These are phyloP conservation scores for Ciborinia camelliae DNA, from an alignment of 2,329 filamentous ascomycete genomes.

Conservation along the genomic window DNA sequence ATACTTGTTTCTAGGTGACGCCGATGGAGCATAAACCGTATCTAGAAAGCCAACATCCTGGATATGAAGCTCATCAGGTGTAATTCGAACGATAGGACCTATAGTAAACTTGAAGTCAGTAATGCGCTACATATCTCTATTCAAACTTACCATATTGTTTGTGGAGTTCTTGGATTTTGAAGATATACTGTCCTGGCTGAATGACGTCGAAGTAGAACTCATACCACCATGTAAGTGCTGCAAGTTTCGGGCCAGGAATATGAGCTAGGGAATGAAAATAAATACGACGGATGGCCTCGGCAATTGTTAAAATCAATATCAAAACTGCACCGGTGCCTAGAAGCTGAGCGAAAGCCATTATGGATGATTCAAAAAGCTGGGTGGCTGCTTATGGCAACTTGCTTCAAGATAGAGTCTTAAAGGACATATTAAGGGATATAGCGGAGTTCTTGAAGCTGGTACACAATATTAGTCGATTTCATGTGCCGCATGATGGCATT, in stretches of 20 bases:
- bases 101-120: not conserved
- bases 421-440: too few relatives aligned
- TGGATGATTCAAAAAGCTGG: too few relatives aligned
- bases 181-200: conserved; percentile 42
- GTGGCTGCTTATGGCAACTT: too few relatives aligned
- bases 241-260: not conserved
- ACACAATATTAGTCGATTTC: too few relatives aligned
- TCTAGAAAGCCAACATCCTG: conserved; percentile 40
- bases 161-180: conserved; percentile 44
- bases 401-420: too few relatives aligned
- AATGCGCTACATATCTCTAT: not conserved
- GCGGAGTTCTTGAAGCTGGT: too few relatives aligned
- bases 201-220: conserved; percentile 44
- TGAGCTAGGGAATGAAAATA: not conserved
- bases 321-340: not conserved
- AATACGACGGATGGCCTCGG: not conserved
- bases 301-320: not conserved
- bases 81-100: conserved; percentile 39
- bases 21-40: conserved; percentile 38
- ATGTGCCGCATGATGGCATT: too few relatives aligned
- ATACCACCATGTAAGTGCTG: conserved; percentile 28
- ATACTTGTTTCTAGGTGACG: conserved; percentile 16
- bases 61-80: conserved; percentile 33
- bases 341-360: not conserved
- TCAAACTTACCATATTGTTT: conserved; percentile 36